Evolutionary conservation across 2,329 filamentous ascomycete species (phyloP).

Genomic region (Pestalotiopsis sp.): DNA sequence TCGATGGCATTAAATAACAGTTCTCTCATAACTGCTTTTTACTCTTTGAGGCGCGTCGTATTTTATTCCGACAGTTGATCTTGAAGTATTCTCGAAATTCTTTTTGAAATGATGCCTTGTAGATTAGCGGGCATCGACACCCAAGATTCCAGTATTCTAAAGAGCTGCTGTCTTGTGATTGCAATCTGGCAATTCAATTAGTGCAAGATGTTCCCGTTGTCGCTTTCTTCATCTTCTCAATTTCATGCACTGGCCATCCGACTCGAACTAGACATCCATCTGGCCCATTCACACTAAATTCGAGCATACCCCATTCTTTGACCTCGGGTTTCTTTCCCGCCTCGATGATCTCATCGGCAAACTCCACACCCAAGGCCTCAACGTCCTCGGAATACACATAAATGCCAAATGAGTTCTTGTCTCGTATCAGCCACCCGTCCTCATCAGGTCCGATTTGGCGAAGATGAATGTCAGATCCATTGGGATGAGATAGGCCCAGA

Average conservation of each 20-base stretch:
- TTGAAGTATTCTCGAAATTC: no score
- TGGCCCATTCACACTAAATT: conserved; percentile 7
- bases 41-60: no score
- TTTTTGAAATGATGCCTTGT: no score
- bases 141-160: no score
- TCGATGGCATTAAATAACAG: no score
- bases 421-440: not conserved
- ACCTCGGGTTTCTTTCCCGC: conserved; percentile 2
- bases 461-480: conserved; percentile 8
- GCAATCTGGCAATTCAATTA: not conserved
- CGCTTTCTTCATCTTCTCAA: not conserved
- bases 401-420: conserved; percentile 5
- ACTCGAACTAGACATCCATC: conserved; percentile 10
- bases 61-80: no score
- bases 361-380: not conserved
- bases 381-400: conserved; percentile 6
- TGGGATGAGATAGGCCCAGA: conserved; percentile 5
- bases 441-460: not conserved
- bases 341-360: conserved; percentile 8
- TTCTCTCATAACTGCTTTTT: no score
- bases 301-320: conserved; percentile 8
- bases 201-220: not conserved
- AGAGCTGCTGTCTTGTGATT: no score
- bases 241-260: not conserved
- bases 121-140: no score